Evolutionary conservation across 129 eudicot species (phyloP), one percentile per base, ranked within the genome.

Genomic region (Saussurea involucrata): DNA sequence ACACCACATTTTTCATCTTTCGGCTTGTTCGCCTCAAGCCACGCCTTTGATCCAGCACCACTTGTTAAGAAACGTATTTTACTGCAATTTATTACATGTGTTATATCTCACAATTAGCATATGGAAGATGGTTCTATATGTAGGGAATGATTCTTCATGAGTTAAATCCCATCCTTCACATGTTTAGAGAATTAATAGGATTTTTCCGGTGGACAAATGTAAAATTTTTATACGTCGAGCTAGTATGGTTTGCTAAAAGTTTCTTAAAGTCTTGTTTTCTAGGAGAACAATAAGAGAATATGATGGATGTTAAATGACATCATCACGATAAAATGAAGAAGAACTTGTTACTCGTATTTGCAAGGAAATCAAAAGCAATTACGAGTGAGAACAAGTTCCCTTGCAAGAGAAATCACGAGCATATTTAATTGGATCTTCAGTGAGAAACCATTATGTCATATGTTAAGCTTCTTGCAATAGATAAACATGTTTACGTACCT

Each of bases 21-120:
- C 3, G 79, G 75, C 44, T 69, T 75, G 42, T 78, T 66, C 34
- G 68, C 80, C 13, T 81, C 81, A 61, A 75, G 75, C 93, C 90
- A 86, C 3, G 88, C 90, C 81, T 88, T 88, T 12, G 92, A 88
- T 72, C 92, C 92, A 6, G 83, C 90, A 3, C 92, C 92, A 28
- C 90, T 86, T 4, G 92, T 88, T 44, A 88, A 76, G 77, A 80
- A 88, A 20, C 82, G 90, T 21, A 88, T 83, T 15, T 80, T 25
- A 72, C 90, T 88, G 83, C 80, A 78, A 37, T n/a, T 40, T n/a
- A 63, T 20, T 5, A 13, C n/a, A n/a, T n/a, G n/a, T 32, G 64
- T 33, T 57, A 9, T 32, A 29, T 2, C 11, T 29, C 65, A 76
- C 24, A 20, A 31, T 68, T 76, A 27, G 66, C 9, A 4, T 15